A percentile compares a stretch with the other conserved stretches of the same genome.
phyloP scores from a whole-genome alignment of 2,329 filamentous ascomycete genomes.

The Fusarium aywerte region DNA sequence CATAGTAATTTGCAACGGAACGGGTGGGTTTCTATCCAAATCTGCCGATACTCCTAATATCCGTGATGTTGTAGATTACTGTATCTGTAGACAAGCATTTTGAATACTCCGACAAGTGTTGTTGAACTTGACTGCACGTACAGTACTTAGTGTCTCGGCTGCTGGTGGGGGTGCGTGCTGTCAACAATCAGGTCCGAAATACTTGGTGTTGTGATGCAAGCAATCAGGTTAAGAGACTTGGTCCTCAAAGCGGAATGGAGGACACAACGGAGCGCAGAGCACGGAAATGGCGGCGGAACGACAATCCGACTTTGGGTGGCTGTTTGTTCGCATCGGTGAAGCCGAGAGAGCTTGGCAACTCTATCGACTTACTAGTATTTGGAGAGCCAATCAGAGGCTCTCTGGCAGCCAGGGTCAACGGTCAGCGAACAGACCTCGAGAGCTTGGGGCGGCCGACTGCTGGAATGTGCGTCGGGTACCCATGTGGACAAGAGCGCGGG shows the following conservation, averaged over 20 bases:
- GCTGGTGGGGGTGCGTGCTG: background rate
- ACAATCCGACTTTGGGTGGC: slow-evolving; percentile 31
- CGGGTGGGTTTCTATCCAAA: slow-evolving; percentile 1
- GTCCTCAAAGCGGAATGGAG: slow-evolving; percentile 20
- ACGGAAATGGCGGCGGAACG: slow-evolving; percentile 33
- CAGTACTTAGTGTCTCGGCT: slow-evolving; percentile 5
- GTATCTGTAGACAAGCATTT: background rate
- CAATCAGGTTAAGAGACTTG: slow-evolving; percentile 18
- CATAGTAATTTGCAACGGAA: background rate
- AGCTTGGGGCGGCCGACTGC: slow-evolving; percentile 38
- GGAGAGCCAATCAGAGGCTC: slow-evolving; percentile 31
- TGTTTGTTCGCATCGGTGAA: slow-evolving; percentile 43
- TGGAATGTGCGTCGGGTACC: slow-evolving; percentile 40
- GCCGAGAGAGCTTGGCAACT: slow-evolving; percentile 45
- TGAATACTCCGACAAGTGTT: slow-evolving; percentile 5
- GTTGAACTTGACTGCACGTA: background rate
- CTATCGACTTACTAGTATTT: slow-evolving; percentile 32
- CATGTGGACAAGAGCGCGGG: slow-evolving; percentile 30
- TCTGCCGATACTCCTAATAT: slow-evolving; percentile 1
- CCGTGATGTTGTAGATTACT: slow-evolving; percentile 16
- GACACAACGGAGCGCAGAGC: slow-evolving; percentile 28
- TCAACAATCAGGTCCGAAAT: background rate
- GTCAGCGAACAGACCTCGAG: slow-evolving; percentile 19
- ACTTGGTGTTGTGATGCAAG: slow-evolving; percentile 18
- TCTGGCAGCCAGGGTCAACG: slow-evolving; percentile 17